Base-by-base conservation (phyloP, 2,329 filamentous ascomycete species). In the Bipolaris zeicola region DNA sequence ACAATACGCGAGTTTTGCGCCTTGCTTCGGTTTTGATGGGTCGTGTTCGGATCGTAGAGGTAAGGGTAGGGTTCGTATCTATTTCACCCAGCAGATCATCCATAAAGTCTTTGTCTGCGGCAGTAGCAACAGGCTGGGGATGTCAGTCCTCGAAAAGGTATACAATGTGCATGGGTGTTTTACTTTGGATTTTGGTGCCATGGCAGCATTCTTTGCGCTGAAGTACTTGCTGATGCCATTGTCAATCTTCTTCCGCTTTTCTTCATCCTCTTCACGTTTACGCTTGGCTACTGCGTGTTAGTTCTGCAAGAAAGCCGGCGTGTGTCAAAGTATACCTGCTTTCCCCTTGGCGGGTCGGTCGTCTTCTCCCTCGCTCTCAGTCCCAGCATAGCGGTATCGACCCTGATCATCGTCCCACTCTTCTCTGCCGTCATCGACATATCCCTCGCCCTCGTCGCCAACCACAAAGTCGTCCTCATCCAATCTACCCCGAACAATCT, bases 401-500 rank as follows among this genome's bases (percentile, higher is more conserved):
- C 67, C 89, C 86, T 77, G 94, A 88, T 93, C 94, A 94, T 68
- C 71, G 44, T 77, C 74, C 76, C 76, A 78, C 44, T 78, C 76
- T 59, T 98, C 95, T 78, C 95, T 89, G 58, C 95, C 95, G 72
- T 98, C 95, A 74, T 98, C 94, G 64, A 92, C 94, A 71, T 99
- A 99, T 36, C 95, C 94, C 74, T 94, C 92, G 71, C 94, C 94
- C 80, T 97, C 96, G 79, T 99, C 95, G 80, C 98, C 95, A 58
- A 99, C 93, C 50, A 99, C 94, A 71, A 99, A 99, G 79, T 99
- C 95, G 69, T 99, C 95, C 70, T 96, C 84, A 72, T 98, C 91
- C 49, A 99, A 82, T 44, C 95, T 89, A 53, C 89, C 87, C 39
- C 95, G 87, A 13, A 99, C 92, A 64, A 98, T 89, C 76, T 96